Evolutionary conservation across 768 basidiomycete species (phyloP), one percentile per base, ranked within the genome.

Genomic region (Polyporus arcularius): DNA sequence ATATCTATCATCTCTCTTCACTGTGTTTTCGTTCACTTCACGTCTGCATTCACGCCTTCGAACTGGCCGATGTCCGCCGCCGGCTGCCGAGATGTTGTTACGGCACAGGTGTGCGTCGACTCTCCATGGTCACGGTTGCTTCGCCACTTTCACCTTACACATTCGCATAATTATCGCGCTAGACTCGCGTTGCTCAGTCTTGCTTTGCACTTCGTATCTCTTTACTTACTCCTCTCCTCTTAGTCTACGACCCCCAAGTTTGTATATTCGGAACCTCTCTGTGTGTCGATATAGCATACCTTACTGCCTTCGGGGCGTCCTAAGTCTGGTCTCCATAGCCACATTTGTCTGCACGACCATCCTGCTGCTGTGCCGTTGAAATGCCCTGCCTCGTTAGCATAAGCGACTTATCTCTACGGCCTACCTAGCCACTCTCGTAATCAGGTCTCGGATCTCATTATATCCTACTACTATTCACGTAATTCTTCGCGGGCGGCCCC

Each of bases 121-220:
- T 35, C 35, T 35, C 35, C 35, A 35, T 35, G 35, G 35, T 3
- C 35, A 35, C 35, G 7, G 35, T 35, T 35, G 35, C 35, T 35
- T 35, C 35, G 35, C 35, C 11, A 35, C 35, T 35, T 6, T 11
- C 6, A 35, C 35, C 35, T 21, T 35, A 26, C 16, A 15, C 16
- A 35, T 35, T 43, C 46, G 30, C n/a, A 21, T 60, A 60, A 56
- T 57, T 41, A 53, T 50, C 51, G 56, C 61, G 61, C 61, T 52
- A 43, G 60, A 45, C 55, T 50, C 61, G 41, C 14, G 5, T 42
- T 26, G 21, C 21, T 32, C 18, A 21, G 16, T 35, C 35, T 58
- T 46, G 12, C 30, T 30, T 51, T 40, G 26, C 53, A n/a, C 30
- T 30, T 51, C 39, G 26, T 56, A 11, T 42, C 45, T 16, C 46